Evolutionary conservation across 208 protist species (phyloP), one percentile per base, ranked within the genome.

Genomic region (Acanthamoeba rhysodes): DNA sequence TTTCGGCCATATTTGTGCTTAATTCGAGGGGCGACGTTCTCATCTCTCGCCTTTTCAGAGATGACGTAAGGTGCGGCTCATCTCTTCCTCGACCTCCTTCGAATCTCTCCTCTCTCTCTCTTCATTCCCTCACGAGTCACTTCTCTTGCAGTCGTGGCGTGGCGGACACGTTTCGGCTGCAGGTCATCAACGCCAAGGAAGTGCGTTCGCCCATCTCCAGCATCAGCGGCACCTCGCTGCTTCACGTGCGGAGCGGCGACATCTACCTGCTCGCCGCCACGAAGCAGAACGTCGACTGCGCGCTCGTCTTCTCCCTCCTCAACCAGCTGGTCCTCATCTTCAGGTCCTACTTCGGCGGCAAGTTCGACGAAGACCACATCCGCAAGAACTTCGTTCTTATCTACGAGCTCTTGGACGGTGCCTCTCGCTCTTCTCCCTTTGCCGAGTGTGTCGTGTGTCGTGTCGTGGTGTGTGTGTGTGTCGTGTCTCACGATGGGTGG

Each of bases 381-480:
- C 98, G 98, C 90, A 98, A 99, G 76, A 99, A 99, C 96, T 99
- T 99, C 97, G 97, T 99, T 27, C 97, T 99, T 9, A 97, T 99
- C 66, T 99, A 99, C 96, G 98, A 99, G 95, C 96, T 99, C 34
- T 98, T 99, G 62, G 99, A 99, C 96, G 98, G 98, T 59, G 37
- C n/a, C 76, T 48, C 34, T 84, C 14, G 22, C 84, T n/a, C 57
- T 24, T 48, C 22, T n/a, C 27, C 29, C 27, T 72, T 8, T 34
- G 27, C n/a, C 27, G 27, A n/a, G 27, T 68, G 59, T 68, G 27
- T 48, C 45, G 45, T 48, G 45, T 48, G 45, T 34, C n/a, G 4
- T 70, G 5, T 70, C 24, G 45, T 48, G 4, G 45, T 48, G 45
- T 48, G 45, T 48, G 45, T 48, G 45, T 48, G 45, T 48, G 22